Conservation (phyloP, 495 filamentous ascomycete species). For the Cladorrhinum samala region DNA sequence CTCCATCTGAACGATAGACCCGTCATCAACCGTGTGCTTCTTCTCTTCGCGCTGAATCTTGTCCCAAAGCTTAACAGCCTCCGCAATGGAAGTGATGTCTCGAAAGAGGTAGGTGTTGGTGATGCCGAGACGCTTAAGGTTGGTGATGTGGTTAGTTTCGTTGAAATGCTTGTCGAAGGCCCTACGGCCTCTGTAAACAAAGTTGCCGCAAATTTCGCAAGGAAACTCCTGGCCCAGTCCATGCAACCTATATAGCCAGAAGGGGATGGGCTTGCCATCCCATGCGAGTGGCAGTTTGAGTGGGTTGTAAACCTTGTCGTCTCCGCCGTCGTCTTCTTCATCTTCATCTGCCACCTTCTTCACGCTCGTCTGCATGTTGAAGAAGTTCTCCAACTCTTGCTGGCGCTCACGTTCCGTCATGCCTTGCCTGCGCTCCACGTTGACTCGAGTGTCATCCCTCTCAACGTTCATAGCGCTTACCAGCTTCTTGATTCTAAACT, state of each 20-base stretch:
- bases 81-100: constrained; percentile 87
- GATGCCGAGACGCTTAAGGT: constrained; percentile 87
- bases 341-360: constrained; percentile 35
- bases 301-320: constrained; percentile 92
- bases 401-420: constrained; percentile 94
- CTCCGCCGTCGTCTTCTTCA: constrained; percentile 51
- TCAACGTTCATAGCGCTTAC: constrained; percentile 69
- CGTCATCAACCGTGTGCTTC: constrained; percentile 64
- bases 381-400: constrained; percentile 83
- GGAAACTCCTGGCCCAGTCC: constrained; percentile 91
- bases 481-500: constrained; percentile 73
- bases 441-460: constrained; percentile 77
- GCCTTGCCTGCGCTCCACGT: constrained; percentile 88
- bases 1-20: constrained; percentile 95
- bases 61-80: constrained; percentile 83
- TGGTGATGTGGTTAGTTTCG: constrained; percentile 85
- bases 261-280: constrained; percentile 98
- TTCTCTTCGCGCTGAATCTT: constrained; percentile 85
- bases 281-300: constrained; percentile 91
- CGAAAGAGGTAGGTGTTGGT: constrained; percentile 88
- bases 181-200: constrained; percentile 90
- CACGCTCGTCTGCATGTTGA: constrained; percentile 46
- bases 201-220: constrained; percentile 96
- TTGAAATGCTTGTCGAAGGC: constrained; percentile 99
- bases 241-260: constrained; percentile 97